Conservation (phyloP, 1,284 basidiomycete species). For the Ceratobasidium sp. region DNA sequence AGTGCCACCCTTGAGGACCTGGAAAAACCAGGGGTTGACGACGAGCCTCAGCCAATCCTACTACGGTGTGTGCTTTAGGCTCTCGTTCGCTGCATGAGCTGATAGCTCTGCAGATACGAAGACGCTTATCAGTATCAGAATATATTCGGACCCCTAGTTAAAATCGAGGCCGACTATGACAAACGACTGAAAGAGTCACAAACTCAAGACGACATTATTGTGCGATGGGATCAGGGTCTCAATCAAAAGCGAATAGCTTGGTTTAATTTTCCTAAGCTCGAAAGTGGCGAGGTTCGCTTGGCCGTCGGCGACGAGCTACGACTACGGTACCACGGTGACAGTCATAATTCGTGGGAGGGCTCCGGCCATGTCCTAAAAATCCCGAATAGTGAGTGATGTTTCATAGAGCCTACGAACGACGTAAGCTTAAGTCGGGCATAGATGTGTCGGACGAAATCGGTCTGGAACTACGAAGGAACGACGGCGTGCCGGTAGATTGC, state of each 20-base stretch:
- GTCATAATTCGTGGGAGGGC: constrained; percentile 93
- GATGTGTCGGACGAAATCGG: constrained; percentile 98
- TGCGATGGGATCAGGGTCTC: constrained; percentile 97
- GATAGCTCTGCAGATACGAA: constrained; percentile 73
- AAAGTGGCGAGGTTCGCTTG: constrained; percentile 96
- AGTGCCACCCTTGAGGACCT: constrained; percentile 95
- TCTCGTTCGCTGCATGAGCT: constrained; percentile 10
- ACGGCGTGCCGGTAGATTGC: constrained; percentile 95
- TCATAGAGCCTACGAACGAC: background rate
- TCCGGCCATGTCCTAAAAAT: constrained; percentile 99
- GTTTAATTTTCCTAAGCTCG: constrained; percentile 95
- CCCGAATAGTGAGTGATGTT: constrained; percentile 86
- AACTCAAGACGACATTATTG: constrained; percentile 95
- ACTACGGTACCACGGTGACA: constrained; percentile 88
- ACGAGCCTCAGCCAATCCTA: constrained; percentile 93
- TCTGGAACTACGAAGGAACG: constrained; percentile 89
- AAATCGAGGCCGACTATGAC: constrained; percentile 99
- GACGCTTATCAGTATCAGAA: constrained; percentile 99
- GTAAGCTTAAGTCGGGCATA: constrained; percentile 55
- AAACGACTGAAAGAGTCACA: constrained; percentile 98
- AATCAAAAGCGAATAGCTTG: constrained; percentile 98
- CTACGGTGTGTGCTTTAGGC: constrained; percentile 63
- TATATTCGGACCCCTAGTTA: constrained; percentile 98
- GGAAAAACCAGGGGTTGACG: constrained; percentile 95
- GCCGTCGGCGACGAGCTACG: constrained; percentile 97